These are phyloP conservation scores for Aspergillus egyptiacus DNA, from an alignment of 495 filamentous ascomycete species.

Conservation along the genomic window DNA sequence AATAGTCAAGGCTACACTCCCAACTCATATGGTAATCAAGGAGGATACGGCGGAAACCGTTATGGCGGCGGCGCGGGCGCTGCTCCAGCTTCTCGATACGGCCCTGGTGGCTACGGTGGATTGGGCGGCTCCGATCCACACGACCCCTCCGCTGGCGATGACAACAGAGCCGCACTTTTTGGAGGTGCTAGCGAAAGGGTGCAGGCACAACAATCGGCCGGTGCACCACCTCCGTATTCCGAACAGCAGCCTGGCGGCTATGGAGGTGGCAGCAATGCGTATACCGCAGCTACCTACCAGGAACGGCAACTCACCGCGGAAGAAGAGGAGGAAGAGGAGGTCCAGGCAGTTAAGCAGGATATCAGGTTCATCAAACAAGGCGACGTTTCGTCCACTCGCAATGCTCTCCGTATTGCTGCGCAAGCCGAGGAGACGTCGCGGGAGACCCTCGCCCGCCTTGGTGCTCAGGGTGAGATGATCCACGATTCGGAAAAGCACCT, in stretches of 20 bases:
- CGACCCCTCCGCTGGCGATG: constrained; percentile 44
- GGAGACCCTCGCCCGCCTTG: constrained; percentile 62
- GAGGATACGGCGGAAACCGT: constrained; percentile 59
- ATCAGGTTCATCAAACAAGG: constrained; percentile 71
- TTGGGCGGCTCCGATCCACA: constrained; percentile 53
- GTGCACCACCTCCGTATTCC: constrained; percentile 39
- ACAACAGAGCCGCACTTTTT: constrained; percentile 59
- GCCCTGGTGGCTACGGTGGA: constrained; percentile 69
- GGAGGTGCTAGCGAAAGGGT: constrained; percentile 54
- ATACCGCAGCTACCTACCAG: constrained; percentile 55
- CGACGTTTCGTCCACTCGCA: constrained; percentile 64
- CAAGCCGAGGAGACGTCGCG: constrained; percentile 68
- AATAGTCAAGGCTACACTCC: constrained; percentile 51
- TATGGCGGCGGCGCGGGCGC: constrained; percentile 45
- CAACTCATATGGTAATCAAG: constrained; percentile 56
- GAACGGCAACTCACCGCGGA: constrained; percentile 71
- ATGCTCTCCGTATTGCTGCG: constrained; percentile 58
- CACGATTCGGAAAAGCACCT: constrained; percentile 73
- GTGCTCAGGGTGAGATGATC: constrained; percentile 67
- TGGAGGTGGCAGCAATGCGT: constrained; percentile 42
- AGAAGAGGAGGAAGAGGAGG: constrained; percentile 63
- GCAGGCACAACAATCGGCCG: constrained; percentile 32
- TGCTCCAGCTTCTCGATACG: constrained; percentile 37
- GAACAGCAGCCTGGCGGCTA: constrained; percentile 40
- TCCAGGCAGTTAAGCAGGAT: constrained; percentile 63